phyloP scores from a whole-genome alignment of 2,329 filamentous ascomycete species.

The Aspergillus tamarii region DNA sequence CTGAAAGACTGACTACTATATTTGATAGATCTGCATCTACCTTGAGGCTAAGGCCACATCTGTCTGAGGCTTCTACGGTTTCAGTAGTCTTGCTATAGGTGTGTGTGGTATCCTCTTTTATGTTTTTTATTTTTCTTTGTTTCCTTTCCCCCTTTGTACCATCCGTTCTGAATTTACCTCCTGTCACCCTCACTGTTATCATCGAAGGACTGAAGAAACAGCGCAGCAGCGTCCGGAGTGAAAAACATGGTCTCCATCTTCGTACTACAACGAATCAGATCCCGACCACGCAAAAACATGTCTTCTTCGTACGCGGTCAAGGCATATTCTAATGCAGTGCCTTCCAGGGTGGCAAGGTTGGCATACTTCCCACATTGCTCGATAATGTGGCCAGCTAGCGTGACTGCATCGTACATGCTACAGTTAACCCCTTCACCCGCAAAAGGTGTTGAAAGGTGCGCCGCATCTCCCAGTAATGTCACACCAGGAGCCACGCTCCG shows the following conservation, averaged over 20 bases:
- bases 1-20: no score
- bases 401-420: slow-evolving; percentile 32
- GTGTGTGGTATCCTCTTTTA: no score
- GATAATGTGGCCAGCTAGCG: slow-evolving; percentile 20
- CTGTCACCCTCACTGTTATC: no score
- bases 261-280: neutral
- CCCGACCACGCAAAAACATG: slow-evolving; percentile 7
- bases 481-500: slow-evolving; percentile 24
- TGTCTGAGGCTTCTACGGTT: no score
- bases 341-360: neutral
- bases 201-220: neutral
- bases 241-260: neutral
- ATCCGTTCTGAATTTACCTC: no score
- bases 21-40: no score
- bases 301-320: slow-evolving; percentile 6
- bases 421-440: slow-evolving; percentile 37
- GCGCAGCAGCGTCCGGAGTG: neutral
- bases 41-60: no score
- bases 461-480: slow-evolving; percentile 35
- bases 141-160: no score
- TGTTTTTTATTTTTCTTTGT: no score
- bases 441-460: slow-evolving; percentile 31
- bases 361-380: neutral
- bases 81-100: no score
- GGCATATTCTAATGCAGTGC: neutral